Base-by-base conservation (phyloP, 2,329 filamentous ascomycete species). In the Aspergillus floridensis region DNA sequence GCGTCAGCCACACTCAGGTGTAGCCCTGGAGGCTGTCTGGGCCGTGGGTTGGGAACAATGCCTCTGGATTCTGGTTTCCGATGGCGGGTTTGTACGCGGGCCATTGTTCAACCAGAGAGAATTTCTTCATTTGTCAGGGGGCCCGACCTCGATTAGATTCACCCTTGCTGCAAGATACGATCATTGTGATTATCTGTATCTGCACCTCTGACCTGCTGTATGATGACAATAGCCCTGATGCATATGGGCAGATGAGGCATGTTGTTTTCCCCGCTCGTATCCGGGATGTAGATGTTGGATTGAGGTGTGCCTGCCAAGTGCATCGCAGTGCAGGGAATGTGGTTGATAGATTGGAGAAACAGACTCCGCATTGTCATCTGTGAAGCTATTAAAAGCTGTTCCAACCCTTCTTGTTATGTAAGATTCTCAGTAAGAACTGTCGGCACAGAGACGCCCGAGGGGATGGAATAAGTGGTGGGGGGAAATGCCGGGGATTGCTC, bases 61-160 rank as follows among this genome's bases (percentile, higher is more conserved):
- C 14, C 16, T 19, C 38, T 44, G 67, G 67, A 69, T 66, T 65
- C 61, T 61, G 63, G 65, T 69, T 69, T 68, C 67, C 67, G 67
- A 66, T 44, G 38, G 38, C 16, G 38, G 38, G 38, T 44, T 44
- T 16, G 38, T n/a, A 44, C 19, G 38, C 38, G 14, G 38, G 12
- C 38, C 16, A n/a, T 44, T 44, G 16, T 44, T 44, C 38, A 44
- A 44, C 38, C 38, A 44, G 8, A 44, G 14, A 44, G 38, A n/a
- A 44, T 19, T 8, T 19, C n/a, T 44, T 44, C 38, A 44, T 44
- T 44, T 44, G 38, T 44, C 32, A 44, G 16, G 16, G 38, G 14
- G 38, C 6, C 38, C 16, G 38, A 16, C 38, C 38, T 44, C 38
- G 38, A 44, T 44, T 44, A 19, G 16, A n/a, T 44, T 19, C 14